These are phyloP conservation scores for Aegilops bicornis DNA, from an alignment of 176 grass and related monocot genomes.

Conservation along the genomic window DNA sequence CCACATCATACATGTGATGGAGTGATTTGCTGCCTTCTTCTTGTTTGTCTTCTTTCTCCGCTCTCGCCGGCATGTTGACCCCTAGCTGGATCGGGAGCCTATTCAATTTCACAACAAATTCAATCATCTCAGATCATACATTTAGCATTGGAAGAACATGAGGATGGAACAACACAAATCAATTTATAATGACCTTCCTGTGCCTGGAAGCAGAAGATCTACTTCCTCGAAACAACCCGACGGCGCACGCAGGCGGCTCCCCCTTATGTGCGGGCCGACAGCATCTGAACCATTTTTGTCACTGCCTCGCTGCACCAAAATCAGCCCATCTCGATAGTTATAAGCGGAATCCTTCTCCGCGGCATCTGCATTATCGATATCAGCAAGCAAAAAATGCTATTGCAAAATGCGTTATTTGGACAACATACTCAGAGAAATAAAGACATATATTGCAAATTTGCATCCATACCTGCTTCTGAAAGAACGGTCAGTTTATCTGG, in stretches of 20 bases:
- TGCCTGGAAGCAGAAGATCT: slow-evolving; percentile 96
- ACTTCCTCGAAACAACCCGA: slow-evolving; percentile 90
- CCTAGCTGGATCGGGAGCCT: slow-evolving; percentile 96
- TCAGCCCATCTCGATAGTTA: slow-evolving; percentile 64
- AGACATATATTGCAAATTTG: neutral
- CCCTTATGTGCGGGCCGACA: slow-evolving; percentile 88
- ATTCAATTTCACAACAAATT: slow-evolving; percentile 28
- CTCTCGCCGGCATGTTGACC: slow-evolving; percentile 98
- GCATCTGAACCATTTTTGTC: slow-evolving; percentile 64
- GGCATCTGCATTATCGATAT: slow-evolving; percentile 45
- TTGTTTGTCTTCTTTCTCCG: slow-evolving; percentile 52
- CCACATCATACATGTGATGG: slow-evolving; percentile 74
- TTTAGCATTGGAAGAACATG: neutral
- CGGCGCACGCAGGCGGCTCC: slow-evolving; percentile 71
- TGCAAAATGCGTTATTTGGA: neutral
- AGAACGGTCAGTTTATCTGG: slow-evolving; percentile 63
- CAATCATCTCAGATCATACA: neutral
- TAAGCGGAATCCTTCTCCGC: slow-evolving; percentile 66
- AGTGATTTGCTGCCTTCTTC: slow-evolving; percentile 60
- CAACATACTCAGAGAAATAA: neutral
- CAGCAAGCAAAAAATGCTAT: neutral
- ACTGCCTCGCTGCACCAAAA: slow-evolving; percentile 70
- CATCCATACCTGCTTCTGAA: slow-evolving; percentile 62
- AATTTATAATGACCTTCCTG: slow-evolving; percentile 60
- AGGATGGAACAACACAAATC: neutral